Conservation (phyloP, 257 asterid species). For the Verbascum thapsus region DNA sequence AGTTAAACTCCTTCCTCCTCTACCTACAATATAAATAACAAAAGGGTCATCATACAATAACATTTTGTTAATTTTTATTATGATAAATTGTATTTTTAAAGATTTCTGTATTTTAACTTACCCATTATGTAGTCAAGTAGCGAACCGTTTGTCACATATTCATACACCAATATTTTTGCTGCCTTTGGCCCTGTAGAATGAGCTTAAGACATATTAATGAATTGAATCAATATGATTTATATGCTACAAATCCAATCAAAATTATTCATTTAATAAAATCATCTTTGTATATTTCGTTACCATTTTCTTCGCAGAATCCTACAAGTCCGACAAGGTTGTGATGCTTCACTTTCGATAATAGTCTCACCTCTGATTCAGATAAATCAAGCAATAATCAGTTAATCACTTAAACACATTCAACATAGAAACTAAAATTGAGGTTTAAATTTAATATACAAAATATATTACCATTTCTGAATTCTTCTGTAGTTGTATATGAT, state of each 20-base stretch:
- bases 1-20: constrained; percentile 61
- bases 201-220: not conserved
- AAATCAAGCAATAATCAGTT: constrained; percentile 2
- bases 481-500: constrained; percentile 57
- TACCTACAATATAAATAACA: constrained; percentile 47
- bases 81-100: no score
- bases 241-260: not conserved
- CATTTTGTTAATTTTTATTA: no score
- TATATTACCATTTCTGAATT: constrained; percentile 64
- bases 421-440: no score
- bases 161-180: constrained; percentile 66
- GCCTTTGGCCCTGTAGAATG: constrained; percentile 48
- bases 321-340: constrained; percentile 63
- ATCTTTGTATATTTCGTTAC: constrained; percentile 28
- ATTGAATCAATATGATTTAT: not conserved
- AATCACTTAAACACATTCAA: not conserved
- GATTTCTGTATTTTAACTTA: constrained; percentile 32
- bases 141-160: constrained; percentile 75
- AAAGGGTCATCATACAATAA: not conserved
- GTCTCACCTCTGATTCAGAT: constrained; percentile 54
- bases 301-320: constrained; percentile 73
- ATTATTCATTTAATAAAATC: not conserved
- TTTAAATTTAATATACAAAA: not conserved
- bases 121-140: constrained; percentile 73
- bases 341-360: constrained; percentile 73